Evolutionary conservation across 768 basidiomycete species (phyloP).

Genomic region (Calocybe gangraenosa): DNA sequence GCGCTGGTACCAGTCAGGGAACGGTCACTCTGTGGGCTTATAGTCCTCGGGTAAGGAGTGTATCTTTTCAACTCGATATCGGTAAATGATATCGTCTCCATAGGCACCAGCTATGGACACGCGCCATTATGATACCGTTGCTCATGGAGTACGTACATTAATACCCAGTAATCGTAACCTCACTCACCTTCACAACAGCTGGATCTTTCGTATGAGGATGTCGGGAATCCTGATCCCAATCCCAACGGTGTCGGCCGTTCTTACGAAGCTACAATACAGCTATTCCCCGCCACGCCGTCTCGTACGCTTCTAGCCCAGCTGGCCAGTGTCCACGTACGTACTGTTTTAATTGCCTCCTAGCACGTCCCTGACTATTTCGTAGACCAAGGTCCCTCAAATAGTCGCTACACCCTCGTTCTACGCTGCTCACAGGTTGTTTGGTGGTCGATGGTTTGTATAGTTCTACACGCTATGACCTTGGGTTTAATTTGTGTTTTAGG

Average conservation of each 20-base stretch:
- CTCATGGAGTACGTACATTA: slow-evolving; percentile 27
- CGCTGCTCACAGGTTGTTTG: slow-evolving; percentile 30
- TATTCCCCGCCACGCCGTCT: slow-evolving; percentile 30
- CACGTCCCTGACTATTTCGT: neutral
- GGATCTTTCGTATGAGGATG: slow-evolving; percentile 35
- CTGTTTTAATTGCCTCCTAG: neutral
- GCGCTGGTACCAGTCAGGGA: slow-evolving; percentile 23
- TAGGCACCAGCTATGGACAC: slow-evolving; percentile 32
- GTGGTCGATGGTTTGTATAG: slow-evolving; percentile 27
- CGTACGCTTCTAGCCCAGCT: slow-evolving; percentile 23
- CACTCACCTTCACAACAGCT: slow-evolving; percentile 18
- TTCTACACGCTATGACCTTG: neutral
- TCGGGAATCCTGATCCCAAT: slow-evolving; percentile 32
- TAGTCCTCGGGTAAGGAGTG: slow-evolving; percentile 25
- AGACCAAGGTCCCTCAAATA: slow-evolving; percentile 30
- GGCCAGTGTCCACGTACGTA: slow-evolving; percentile 26
- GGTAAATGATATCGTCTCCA: neutral
- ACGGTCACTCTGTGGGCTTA: slow-evolving; percentile 34
- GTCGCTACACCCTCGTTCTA: slow-evolving; percentile 31
- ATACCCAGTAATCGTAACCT: too few species aligned
- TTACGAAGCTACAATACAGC: slow-evolving; percentile 29
- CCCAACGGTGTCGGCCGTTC: slow-evolving; percentile 34
- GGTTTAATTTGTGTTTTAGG: slow-evolving; percentile 10
- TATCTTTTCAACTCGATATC: too few species aligned
- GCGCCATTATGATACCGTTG: slow-evolving; percentile 33